These are phyloP conservation scores for Hondaea fermentalgiana DNA, from an alignment of 108 stramenopile species.

Conservation along the genomic window DNA sequence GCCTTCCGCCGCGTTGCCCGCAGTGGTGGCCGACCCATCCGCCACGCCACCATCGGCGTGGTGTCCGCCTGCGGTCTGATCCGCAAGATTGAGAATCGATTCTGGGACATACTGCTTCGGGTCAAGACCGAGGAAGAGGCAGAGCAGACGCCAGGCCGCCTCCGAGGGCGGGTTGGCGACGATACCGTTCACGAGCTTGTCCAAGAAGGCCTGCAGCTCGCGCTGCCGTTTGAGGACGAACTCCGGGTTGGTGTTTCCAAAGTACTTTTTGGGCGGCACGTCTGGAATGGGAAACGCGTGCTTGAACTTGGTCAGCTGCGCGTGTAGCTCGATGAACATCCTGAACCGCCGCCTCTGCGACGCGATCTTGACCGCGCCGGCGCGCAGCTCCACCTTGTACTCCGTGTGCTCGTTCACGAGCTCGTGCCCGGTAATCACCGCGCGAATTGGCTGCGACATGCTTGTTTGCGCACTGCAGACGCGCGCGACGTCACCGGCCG, in stretches of 20 bases:
- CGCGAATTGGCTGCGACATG: not conserved
- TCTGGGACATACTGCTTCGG: constrained; percentile 4
- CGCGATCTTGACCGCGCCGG: not conserved
- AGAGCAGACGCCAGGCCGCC: constrained; percentile 9
- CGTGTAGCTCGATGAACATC: not conserved
- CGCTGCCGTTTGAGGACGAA: not conserved
- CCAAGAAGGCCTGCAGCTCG: constrained; percentile 7
- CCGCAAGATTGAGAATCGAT: not conserved
- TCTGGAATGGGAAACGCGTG: not conserved
- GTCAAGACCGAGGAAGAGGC: constrained; percentile 2
- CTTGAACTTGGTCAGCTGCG: not conserved
- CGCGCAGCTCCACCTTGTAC: not conserved
- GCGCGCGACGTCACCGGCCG: too few species aligned
- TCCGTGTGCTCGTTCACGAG: not conserved
- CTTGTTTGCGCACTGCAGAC: too few species aligned
- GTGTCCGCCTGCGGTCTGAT: not conserved
- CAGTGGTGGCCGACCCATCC: not conserved
- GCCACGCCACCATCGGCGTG: not conserved
- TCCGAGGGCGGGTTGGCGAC: constrained; percentile 1
- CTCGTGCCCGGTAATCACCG: not conserved
- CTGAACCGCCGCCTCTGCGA: not conserved
- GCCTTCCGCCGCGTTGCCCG: not conserved
- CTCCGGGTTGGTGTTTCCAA: not conserved
- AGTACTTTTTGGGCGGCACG: constrained; percentile 3
- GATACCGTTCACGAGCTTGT: not conserved